phyloP scores from a whole-genome alignment of 148 eudicot genomes.

The Silene conica region DNA sequence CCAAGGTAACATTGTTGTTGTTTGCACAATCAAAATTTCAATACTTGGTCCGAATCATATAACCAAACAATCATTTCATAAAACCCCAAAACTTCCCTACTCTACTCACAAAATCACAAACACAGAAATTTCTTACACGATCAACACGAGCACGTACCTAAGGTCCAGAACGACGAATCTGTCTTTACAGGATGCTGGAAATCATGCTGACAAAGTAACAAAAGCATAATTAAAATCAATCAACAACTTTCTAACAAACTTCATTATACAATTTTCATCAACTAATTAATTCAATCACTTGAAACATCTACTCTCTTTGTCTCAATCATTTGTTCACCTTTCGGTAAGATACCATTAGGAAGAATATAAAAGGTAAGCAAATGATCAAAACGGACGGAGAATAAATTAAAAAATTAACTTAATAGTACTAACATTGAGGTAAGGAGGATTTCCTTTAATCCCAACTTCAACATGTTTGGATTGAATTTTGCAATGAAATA shows the following conservation, averaged over 20 bases:
- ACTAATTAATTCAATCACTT: not conserved
- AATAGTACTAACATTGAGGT: constrained; percentile 52
- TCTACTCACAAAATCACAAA: too few species aligned
- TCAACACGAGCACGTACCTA: constrained; percentile 40
- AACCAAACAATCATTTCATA: not conserved
- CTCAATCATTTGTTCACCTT: too few species aligned
- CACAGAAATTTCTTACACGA: too few species aligned
- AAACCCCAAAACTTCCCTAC: not conserved
- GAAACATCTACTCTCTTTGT: not conserved
- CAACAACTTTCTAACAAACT: constrained; percentile 9
- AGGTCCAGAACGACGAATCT: constrained; percentile 87
- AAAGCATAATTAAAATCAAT: not conserved
- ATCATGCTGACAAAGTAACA: constrained; percentile 28
- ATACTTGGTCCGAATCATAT: not conserved
- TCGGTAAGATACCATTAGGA: too few species aligned
- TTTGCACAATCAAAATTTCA: not conserved
- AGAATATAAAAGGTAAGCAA: too few species aligned
- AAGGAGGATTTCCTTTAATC: constrained; percentile 89
- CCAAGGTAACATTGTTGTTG: too few species aligned
- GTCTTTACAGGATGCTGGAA: constrained; percentile 66
- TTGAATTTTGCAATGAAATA: constrained; percentile 64
- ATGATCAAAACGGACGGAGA: too few species aligned
- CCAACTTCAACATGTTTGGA: constrained; percentile 87
- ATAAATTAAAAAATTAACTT: not conserved
- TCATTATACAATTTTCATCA: not conserved